Evolutionary conservation across 352 stramenopile genomes (phyloP).

Genomic region (Peronospora tabacina): DNA sequence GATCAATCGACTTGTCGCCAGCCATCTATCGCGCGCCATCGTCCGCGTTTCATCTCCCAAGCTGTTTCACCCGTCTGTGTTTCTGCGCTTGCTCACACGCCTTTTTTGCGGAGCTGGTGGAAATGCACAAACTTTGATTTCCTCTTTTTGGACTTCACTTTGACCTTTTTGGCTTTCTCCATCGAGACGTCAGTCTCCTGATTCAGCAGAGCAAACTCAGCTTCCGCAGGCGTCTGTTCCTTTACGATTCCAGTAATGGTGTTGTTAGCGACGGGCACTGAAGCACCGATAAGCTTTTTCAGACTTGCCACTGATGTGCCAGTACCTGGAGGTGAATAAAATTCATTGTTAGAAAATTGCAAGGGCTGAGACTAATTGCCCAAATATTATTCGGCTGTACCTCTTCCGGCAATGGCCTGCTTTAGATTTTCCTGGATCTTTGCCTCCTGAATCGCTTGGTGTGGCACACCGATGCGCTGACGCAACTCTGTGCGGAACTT

Average conservation of each 20-base stretch:
- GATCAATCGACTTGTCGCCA: constrained; percentile 14
- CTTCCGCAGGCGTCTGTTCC: constrained; percentile 29
- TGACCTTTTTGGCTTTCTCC: constrained; percentile 53
- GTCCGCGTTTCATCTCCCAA: constrained; percentile 11
- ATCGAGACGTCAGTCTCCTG: constrained; percentile 34
- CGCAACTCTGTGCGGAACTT: constrained; percentile 83
- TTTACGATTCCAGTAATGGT: constrained; percentile 39
- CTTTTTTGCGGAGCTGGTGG: constrained; percentile 83
- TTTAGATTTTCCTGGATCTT: constrained; percentile 84
- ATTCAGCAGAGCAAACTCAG: constrained; percentile 45
- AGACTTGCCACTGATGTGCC: constrained; percentile 53
- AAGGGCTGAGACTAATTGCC: background rate
- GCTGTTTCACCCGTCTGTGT: constrained; percentile 1
- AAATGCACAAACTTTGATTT: constrained; percentile 86
- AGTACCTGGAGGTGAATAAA: constrained; percentile 19
- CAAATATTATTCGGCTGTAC: constrained; percentile 20
- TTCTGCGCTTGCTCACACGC: constrained; percentile 44
- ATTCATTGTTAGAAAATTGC: constrained; percentile 3
- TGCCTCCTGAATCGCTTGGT: constrained; percentile 57
- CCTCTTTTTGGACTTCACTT: constrained; percentile 49
- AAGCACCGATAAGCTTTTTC: constrained; percentile 63
- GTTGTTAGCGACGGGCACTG: constrained; percentile 38
- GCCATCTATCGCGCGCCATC: constrained; percentile 12
- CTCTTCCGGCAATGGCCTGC: constrained; percentile 63
- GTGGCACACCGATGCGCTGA: constrained; percentile 71